These are phyloP conservation scores for Vickermania ingenoplastis DNA, from an alignment of 208 protist species.

Conservation along the genomic window DNA sequence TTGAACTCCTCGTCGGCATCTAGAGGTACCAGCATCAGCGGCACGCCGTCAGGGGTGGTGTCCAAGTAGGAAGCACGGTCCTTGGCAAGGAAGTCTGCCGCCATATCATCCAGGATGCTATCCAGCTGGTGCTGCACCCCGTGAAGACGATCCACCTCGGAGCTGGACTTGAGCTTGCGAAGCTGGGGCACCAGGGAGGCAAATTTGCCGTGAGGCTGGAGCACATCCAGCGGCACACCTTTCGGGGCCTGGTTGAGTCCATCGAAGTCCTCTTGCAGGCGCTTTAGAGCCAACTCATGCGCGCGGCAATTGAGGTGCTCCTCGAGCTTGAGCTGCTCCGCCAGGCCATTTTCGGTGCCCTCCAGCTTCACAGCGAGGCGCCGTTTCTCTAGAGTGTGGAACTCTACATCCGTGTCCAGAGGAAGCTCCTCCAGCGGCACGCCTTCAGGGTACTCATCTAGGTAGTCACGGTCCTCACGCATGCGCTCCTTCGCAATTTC, in stretches of 20 bases:
- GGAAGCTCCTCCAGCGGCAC: slow-evolving; percentile 7
- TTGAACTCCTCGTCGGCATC: slow-evolving; percentile 38
- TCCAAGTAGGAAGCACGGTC: slow-evolving; percentile 31
- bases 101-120: slow-evolving; percentile 25
- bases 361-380: slow-evolving; percentile 9
- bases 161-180: slow-evolving; percentile 44
- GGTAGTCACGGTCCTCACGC: slow-evolving; percentile 51
- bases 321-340: slow-evolving; percentile 9
- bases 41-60: slow-evolving; percentile 26
- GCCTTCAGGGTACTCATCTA: slow-evolving; percentile 14
- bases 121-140: slow-evolving; percentile 47
- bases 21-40: slow-evolving; percentile 41
- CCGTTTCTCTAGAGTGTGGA: slow-evolving; percentile 14
- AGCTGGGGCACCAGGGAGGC: slow-evolving; percentile 44
- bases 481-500: slow-evolving; percentile 43
- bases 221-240: slow-evolving; percentile 38
- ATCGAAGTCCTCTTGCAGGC: slow-evolving; percentile 11
- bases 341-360: not conserved
- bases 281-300: slow-evolving; percentile 12
- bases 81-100: slow-evolving; percentile 34
- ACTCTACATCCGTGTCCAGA: slow-evolving; percentile 11
- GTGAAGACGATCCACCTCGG: slow-evolving; percentile 45
- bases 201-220: slow-evolving; percentile 34
- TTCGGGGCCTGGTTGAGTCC: slow-evolving; percentile 28
- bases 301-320: slow-evolving; percentile 13